Percentiles rank a stretch among this genome's conserved stretches.
phyloP scores from a whole-genome alignment of 2,329 filamentous ascomycete genomes.

The Monilinia laxa region DNA sequence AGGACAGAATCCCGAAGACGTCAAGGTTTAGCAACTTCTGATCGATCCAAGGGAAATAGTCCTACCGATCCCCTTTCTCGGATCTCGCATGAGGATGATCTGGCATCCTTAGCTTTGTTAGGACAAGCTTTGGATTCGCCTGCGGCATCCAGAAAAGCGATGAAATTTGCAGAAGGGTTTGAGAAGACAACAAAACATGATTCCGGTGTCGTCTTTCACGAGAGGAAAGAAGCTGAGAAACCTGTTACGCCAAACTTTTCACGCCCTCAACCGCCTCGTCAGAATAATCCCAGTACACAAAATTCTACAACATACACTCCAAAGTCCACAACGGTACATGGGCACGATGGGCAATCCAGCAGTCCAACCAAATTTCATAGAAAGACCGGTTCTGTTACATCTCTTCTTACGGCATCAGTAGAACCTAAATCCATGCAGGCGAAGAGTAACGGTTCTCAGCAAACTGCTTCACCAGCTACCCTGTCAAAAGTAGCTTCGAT shows the following conservation, averaged over 20 bases:
- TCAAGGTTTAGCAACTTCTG: background rate
- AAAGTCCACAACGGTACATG: background rate
- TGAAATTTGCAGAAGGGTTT: background rate
- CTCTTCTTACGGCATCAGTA: background rate
- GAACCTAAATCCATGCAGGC: background rate
- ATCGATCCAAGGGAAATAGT: constrained; percentile 11
- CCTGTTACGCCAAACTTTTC: background rate
- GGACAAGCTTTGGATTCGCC: constrained; percentile 26
- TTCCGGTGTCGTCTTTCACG: constrained; percentile 15
- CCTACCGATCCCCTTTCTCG: constrained; percentile 23
- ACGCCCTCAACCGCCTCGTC: background rate
- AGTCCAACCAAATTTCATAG: background rate
- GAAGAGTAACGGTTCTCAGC: background rate
- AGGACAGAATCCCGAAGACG: background rate
- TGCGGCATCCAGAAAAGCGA: background rate
- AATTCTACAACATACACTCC: background rate
- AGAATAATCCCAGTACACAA: background rate
- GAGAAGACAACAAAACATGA: constrained; percentile 14
- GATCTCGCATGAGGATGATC: constrained; percentile 32
- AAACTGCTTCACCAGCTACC: constrained; percentile 8
- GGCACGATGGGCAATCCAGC: background rate
- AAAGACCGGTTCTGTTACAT: background rate
- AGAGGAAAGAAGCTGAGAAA: constrained; percentile 11
- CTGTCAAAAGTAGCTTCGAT: constrained; percentile 22
- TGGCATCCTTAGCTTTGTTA: constrained; percentile 29